Conservation (phyloP, 495 filamentous ascomycete genomes). For the Penicillium daleae region DNA sequence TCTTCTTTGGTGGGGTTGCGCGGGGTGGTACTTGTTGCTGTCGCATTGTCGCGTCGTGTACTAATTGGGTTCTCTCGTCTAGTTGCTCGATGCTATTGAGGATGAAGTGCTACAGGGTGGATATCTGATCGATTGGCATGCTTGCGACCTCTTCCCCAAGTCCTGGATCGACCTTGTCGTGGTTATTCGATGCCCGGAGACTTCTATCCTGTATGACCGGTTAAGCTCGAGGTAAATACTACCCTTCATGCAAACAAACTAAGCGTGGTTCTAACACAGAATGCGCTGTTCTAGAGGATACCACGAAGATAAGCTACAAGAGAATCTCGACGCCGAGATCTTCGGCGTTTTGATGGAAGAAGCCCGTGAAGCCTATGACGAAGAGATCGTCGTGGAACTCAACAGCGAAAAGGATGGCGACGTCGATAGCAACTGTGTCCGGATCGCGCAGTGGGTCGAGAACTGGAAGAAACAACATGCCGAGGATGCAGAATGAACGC, state of each 20-base stretch:
- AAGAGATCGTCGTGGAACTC: conserved; percentile 89
- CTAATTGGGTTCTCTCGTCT: neutral
- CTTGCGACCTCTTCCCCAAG: conserved; percentile 92
- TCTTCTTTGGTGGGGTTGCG: conserved; percentile 10
- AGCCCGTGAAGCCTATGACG: conserved; percentile 82
- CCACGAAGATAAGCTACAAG: conserved; percentile 83
- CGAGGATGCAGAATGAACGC: conserved; percentile 23
- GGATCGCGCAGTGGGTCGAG: conserved; percentile 80
- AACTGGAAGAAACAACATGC: conserved; percentile 73
- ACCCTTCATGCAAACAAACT: neutral
- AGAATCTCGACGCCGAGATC: conserved; percentile 97
- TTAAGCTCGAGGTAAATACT: conserved; percentile 64
- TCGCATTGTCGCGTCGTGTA: neutral
- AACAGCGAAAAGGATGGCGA: conserved; percentile 79
- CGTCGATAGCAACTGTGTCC: conserved; percentile 82
- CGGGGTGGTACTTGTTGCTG: neutral
- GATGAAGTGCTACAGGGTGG: conserved; percentile 79
- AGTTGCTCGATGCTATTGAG: conserved; percentile 91
- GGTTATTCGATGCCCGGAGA: conserved; percentile 80
- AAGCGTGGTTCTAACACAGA: neutral
- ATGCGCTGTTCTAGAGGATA: conserved; percentile 60
- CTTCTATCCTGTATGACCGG: conserved; percentile 78
- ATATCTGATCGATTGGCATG: conserved; percentile 96
- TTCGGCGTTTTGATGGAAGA: conserved; percentile 94
- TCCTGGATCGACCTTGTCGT: conserved; percentile 96